phyloP scores from a whole-genome alignment of 1,139 yeast genomes.

The Magnusiomyces starmeri region DNA sequence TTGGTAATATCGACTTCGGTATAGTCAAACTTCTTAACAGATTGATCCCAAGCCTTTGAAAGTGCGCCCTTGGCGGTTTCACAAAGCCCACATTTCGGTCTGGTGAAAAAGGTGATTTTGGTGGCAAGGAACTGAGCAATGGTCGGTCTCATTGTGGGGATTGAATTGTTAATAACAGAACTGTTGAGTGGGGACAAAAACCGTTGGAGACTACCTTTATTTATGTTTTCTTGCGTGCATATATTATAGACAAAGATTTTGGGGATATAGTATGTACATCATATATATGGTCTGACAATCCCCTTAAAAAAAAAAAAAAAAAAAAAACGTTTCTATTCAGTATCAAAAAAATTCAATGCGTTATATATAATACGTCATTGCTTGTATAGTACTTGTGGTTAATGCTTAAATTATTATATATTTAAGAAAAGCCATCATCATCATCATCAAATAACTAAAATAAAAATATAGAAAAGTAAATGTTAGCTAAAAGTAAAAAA shows the following conservation, averaged over 20 bases:
- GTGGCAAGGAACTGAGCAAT: conserved; percentile 9
- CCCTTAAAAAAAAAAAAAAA: not conserved
- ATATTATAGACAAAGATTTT: too few relatives aligned
- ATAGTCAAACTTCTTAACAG: conserved; percentile 33
- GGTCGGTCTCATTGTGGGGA: not conserved
- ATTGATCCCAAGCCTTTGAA: conserved; percentile 38
- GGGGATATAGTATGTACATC: too few relatives aligned
- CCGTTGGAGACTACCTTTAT: too few relatives aligned
- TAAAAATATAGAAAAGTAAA: not conserved
- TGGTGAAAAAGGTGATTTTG: conserved; percentile 59
- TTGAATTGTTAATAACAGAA: not conserved
- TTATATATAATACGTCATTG: not conserved
- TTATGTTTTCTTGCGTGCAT: too few relatives aligned
- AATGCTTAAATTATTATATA: not conserved
- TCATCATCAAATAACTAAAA: not conserved
- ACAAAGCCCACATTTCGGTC: conserved; percentile 74
- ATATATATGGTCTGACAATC: too few relatives aligned
- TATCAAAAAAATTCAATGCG: not conserved
- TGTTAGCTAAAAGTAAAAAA: not conserved
- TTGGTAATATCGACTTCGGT: conserved; percentile 59
- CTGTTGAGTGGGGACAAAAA: too few relatives aligned
- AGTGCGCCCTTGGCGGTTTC: conserved; percentile 54
- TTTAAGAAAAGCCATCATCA: conserved; percentile 4
- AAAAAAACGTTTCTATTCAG: not conserved
- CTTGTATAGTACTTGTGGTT: not conserved